Evolutionary conservation across 2,329 filamentous ascomycete species (phyloP).

Genomic region (Colletotrichum sublineola): DNA sequence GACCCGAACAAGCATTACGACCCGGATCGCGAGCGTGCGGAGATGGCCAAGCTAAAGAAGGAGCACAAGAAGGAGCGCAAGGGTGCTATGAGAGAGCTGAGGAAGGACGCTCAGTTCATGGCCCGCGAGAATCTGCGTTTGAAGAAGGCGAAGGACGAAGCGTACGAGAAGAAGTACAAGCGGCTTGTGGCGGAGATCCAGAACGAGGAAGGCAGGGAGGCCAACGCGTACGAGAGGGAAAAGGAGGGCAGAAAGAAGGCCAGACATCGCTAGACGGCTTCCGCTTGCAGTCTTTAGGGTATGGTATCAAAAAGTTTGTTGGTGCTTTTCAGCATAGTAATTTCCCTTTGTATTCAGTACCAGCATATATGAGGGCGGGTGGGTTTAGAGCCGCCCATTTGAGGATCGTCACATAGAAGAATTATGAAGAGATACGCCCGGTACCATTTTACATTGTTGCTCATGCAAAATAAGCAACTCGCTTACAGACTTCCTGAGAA

Average conservation of each 20-base stretch:
- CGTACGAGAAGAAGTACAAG: slow-evolving; percentile 97
- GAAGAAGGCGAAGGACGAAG: slow-evolving; percentile 93
- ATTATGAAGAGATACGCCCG: background rate
- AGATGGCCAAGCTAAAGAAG: slow-evolving; percentile 84
- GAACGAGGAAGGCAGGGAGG: slow-evolving; percentile 88
- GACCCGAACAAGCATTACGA: slow-evolving; percentile 98
- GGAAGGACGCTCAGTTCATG: slow-evolving; percentile 96
- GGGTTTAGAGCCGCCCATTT: slow-evolving; percentile 5
- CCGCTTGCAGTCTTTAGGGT: slow-evolving; percentile 1
- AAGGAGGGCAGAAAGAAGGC: slow-evolving; percentile 79
- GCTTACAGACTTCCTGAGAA: too few species aligned
- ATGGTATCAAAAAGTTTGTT: slow-evolving; percentile 30
- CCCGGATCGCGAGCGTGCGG: slow-evolving; percentile 89
- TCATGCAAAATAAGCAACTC: background rate
- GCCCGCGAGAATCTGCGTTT: slow-evolving; percentile 88
- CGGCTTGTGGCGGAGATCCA: slow-evolving; percentile 94
- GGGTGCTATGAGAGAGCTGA: slow-evolving; percentile 91
- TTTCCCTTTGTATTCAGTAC: slow-evolving; percentile 39
- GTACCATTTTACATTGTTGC: background rate
- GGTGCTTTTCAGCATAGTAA: slow-evolving; percentile 26
- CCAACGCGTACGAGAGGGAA: slow-evolving; percentile 91
- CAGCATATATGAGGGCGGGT: slow-evolving; percentile 12
- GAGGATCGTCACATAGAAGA: background rate
- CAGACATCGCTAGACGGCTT: slow-evolving; percentile 50
- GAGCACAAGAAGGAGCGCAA: slow-evolving; percentile 97